Conservation (phyloP, 805 yeast species). For the Saccharomycopsis vini region DNA sequence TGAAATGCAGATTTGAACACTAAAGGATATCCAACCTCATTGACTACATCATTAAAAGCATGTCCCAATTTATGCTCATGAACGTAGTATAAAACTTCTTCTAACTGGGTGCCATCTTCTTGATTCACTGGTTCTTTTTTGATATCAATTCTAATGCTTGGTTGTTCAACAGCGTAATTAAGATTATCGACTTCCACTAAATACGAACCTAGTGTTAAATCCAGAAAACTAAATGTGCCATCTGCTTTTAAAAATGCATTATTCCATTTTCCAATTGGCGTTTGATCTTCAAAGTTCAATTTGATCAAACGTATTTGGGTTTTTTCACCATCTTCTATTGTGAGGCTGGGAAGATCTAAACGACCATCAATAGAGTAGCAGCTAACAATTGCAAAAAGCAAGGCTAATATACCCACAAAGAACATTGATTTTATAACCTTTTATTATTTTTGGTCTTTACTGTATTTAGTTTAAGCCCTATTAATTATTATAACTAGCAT, state of each 20-base stretch:
- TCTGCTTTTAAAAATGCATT: neutral
- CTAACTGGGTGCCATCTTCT: slow-evolving; percentile 3
- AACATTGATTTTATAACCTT: no score
- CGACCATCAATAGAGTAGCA: slow-evolving; percentile 9
- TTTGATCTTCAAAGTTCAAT: no score
- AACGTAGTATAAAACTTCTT: slow-evolving; percentile 4
- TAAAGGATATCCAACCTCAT: slow-evolving; percentile 15
- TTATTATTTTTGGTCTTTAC: no score
- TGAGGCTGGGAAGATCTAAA: slow-evolving; percentile 6
- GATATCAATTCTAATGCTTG: slow-evolving; percentile 9
- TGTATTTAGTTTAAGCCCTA: no score
- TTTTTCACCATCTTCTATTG: slow-evolving; percentile 6
- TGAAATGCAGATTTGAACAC: neutral
- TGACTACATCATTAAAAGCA: neutral
- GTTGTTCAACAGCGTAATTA: slow-evolving; percentile 8
- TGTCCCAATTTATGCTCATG: slow-evolving; percentile 13
- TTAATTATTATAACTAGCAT: no score
- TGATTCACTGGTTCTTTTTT: neutral
- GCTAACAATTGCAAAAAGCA: neutral
- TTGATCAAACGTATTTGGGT: no score
- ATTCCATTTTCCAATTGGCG: no score
- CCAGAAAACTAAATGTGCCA: slow-evolving; percentile 10
- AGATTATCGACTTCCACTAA: slow-evolving; percentile 8
- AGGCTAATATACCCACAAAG: no score
- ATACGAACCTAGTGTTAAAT: slow-evolving; percentile 11